Conservation (phyloP, 208 protist species). For the Acanthamoeba healyi region DNA sequence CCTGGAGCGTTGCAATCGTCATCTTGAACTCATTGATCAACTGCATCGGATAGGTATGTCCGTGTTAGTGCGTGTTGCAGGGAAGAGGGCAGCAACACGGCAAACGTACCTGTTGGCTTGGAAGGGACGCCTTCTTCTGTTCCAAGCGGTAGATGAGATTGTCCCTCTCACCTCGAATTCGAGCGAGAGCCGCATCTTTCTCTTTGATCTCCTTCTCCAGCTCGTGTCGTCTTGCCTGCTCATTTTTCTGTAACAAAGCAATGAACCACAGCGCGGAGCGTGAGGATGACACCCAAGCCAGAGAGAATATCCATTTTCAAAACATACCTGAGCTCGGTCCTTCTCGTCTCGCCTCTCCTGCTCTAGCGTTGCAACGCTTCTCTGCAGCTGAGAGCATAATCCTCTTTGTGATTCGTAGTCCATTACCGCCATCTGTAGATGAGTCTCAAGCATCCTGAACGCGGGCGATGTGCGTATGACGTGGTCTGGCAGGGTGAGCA, state of each 20-base stretch:
- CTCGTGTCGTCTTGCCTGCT: neutral
- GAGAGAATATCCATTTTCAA: no score
- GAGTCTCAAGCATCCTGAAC: neutral
- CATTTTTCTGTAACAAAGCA: constrained; percentile 65
- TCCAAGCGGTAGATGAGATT: constrained; percentile 41
- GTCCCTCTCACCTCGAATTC: constrained; percentile 48
- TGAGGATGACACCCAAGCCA: no score
- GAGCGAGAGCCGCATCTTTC: neutral
- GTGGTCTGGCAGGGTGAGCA: constrained; percentile 7
- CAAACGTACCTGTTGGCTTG: constrained; percentile 43
- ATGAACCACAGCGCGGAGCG: no score
- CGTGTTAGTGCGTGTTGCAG: no score
- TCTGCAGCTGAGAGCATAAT: constrained; percentile 42
- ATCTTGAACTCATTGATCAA: constrained; percentile 39
- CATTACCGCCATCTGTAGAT: constrained; percentile 57
- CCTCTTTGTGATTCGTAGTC: constrained; percentile 16
- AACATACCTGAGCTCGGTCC: constrained; percentile 1
- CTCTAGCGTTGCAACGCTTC: neutral
- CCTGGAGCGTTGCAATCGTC: constrained; percentile 12
- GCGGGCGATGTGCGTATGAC: neutral
- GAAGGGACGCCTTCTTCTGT: constrained; percentile 49
- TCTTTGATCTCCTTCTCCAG: constrained; percentile 44
- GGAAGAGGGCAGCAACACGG: no score
- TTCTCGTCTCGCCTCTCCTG: constrained; percentile 43
- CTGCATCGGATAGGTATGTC: no score